phyloP scores from a whole-genome alignment of 331 rosid genomes.

The Acacia concinna region DNA sequence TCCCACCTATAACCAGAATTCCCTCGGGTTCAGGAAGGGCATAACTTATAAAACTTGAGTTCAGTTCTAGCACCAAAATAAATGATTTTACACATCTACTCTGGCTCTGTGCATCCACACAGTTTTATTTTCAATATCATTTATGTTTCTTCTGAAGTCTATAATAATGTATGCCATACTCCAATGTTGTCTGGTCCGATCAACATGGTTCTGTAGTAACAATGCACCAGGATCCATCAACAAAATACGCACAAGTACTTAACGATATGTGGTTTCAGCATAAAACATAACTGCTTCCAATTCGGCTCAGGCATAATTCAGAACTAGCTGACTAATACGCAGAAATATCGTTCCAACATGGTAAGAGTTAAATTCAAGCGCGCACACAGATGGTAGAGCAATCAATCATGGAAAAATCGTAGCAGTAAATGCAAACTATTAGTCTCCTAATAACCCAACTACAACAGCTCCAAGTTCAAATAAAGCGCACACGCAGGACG shows the following conservation, averaged over 20 bases:
- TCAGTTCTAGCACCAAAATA: background rate
- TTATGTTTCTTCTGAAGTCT: background rate
- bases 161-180: background rate
- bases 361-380: background rate
- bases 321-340: background rate
- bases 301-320: background rate
- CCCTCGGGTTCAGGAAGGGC: background rate
- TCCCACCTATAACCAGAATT: background rate
- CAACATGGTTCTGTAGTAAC: background rate
- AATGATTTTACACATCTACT: background rate
- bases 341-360: background rate
- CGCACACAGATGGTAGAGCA: background rate
- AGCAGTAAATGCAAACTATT: constrained; percentile 8
- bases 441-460: background rate
- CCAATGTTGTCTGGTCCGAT: background rate
- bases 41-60: background rate
- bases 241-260: background rate
- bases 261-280: background rate
- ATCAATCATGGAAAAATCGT: background rate
- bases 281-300: background rate
- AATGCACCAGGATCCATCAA: background rate
- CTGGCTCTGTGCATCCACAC: background rate
- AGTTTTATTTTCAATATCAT: background rate
- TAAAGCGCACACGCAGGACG: background rate
- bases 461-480: constrained; percentile 4